These are phyloP conservation scores for Hymenoscyphus linearis DNA, from an alignment of 2,329 filamentous ascomycete genomes.

Conservation along the genomic window DNA sequence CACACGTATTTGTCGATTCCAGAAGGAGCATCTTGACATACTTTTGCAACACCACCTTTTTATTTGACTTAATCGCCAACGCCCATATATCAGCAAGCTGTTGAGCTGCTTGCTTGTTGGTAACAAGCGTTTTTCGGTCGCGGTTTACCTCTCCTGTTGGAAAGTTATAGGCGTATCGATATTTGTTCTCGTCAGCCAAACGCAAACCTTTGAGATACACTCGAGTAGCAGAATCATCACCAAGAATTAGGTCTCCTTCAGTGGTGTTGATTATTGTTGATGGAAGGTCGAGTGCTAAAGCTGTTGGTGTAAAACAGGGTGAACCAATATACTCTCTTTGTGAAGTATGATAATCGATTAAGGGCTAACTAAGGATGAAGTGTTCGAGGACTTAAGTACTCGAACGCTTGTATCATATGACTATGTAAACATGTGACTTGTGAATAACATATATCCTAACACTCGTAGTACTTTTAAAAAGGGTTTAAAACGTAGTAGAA, in stretches of 20 bases:
- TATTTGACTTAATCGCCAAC: slow-evolving; percentile 4
- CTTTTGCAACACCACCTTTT: slow-evolving; percentile 2
- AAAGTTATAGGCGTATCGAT: neutral
- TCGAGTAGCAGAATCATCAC: slow-evolving; percentile 2
- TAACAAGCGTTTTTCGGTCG: slow-evolving; percentile 14
- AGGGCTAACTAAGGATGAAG: too few relatives aligned
- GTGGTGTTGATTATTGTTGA: slow-evolving; percentile 5
- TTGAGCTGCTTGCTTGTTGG: neutral
- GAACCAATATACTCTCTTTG: too few relatives aligned
- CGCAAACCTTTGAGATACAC: slow-evolving; percentile 22
- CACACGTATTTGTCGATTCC: slow-evolving; percentile 12
- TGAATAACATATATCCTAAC: too few relatives aligned
- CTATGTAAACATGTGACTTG: too few relatives aligned
- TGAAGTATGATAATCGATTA: too few relatives aligned
- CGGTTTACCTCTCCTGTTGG: slow-evolving; percentile 11
- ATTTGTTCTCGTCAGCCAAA: neutral
- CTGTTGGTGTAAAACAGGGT: too few relatives aligned
- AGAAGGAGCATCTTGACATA: slow-evolving; percentile 21
- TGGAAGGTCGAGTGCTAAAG: slow-evolving; percentile 12
- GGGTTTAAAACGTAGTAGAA: too few relatives aligned
- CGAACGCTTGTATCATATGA: too few relatives aligned
- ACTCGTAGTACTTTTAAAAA: too few relatives aligned
- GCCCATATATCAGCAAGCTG: slow-evolving; percentile 17
- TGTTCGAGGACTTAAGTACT: too few relatives aligned
- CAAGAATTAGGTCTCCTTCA: slow-evolving; percentile 14